These are phyloP conservation scores for Thalia dealbata DNA, from an alignment of 176 grass and related monocot species.

Conservation along the genomic window DNA sequence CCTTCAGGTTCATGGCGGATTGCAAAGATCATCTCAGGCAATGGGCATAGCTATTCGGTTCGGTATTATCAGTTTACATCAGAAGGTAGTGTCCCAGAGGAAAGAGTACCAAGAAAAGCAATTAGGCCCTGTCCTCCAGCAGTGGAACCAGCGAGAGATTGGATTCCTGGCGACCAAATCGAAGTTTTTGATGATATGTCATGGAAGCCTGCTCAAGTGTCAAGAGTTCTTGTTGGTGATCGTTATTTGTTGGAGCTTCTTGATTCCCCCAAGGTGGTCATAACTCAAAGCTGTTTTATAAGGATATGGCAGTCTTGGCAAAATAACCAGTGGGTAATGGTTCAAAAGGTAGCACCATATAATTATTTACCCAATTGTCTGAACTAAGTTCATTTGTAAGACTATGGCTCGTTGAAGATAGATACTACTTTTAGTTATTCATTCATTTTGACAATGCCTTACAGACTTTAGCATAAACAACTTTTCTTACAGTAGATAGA, in stretches of 20 bases:
- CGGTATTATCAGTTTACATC: conserved; percentile 21
- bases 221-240: conserved; percentile 31
- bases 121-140: conserved; percentile 41
- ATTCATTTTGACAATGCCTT: not conserved
- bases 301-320: conserved; percentile 54
- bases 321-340: conserved; percentile 53
- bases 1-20: conserved; percentile 52
- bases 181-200: too few relatives aligned
- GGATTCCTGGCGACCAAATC: too few relatives aligned
- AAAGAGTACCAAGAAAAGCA: conserved; percentile 49
- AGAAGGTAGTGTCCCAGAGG: conserved; percentile 14
- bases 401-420: not conserved
- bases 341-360: conserved; percentile 44
- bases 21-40: conserved; percentile 50
- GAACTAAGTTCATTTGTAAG: not conserved
- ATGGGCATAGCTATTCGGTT: conserved; percentile 55
- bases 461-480: not conserved
- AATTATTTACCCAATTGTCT: not conserved
- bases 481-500: not conserved
- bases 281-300: conserved; percentile 31
- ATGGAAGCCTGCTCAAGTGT: conserved; percentile 25
- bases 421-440: not conserved
- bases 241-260: conserved; percentile 49
- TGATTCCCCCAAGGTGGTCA: conserved; percentile 36
- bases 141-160: not conserved